phyloP scores from a whole-genome alignment of 1,139 yeast genomes.

The Blastobotrys apis region DNA sequence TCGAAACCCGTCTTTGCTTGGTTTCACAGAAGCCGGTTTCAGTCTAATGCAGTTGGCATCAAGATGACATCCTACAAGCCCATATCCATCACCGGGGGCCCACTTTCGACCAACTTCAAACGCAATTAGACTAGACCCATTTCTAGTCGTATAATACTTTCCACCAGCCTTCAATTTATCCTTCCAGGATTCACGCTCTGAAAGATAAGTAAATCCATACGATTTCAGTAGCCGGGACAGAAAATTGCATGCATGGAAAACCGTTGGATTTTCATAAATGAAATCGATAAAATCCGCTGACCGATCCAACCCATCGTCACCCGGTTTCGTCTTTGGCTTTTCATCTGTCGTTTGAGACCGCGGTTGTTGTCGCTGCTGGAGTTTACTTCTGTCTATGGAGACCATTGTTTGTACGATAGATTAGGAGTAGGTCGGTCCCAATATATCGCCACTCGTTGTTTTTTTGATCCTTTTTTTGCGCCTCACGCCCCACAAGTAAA shows the following conservation, averaged over 20 bases:
- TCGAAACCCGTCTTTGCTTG: slow-evolving; percentile 65
- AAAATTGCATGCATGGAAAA: slow-evolving; percentile 78
- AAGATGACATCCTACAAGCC: slow-evolving; percentile 87
- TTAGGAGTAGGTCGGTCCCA: too few relatives aligned
- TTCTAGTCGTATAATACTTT: slow-evolving; percentile 73
- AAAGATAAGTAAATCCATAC: slow-evolving; percentile 47
- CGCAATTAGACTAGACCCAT: slow-evolving; percentile 78
- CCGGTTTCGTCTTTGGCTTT: slow-evolving; percentile 1
- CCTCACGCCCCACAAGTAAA: too few relatives aligned
- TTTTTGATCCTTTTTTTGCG: too few relatives aligned
- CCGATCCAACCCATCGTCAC: slow-evolving; percentile 10
- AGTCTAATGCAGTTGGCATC: slow-evolving; percentile 75
- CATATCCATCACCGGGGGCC: slow-evolving; percentile 70
- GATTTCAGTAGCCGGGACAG: slow-evolving; percentile 38
- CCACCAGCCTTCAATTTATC: slow-evolving; percentile 44
- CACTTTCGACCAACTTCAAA: slow-evolving; percentile 68
- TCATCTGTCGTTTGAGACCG: neutral
- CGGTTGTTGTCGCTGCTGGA: neutral
- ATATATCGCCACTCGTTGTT: too few relatives aligned
- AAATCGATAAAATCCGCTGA: slow-evolving; percentile 61
- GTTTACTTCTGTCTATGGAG: too few relatives aligned
- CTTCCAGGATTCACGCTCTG: slow-evolving; percentile 69
- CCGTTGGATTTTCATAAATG: slow-evolving; percentile 84
- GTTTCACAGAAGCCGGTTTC: slow-evolving; percentile 77
- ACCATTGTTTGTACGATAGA: too few relatives aligned